Conservation (phyloP, 2,329 filamentous ascomycete genomes). For the Monosporascus sp. region DNA sequence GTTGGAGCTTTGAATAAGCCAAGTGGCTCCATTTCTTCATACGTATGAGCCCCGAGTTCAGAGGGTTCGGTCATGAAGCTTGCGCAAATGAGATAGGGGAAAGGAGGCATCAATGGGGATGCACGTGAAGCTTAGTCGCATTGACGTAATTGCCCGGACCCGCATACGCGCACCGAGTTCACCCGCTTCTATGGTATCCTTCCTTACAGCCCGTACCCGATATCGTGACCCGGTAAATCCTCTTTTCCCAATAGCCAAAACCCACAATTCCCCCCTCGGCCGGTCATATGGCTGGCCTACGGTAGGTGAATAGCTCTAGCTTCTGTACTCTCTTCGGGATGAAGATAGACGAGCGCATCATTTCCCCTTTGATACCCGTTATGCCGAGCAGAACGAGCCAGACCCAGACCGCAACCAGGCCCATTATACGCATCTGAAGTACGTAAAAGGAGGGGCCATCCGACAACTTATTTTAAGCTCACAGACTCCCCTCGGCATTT, state of each 20-base stretch:
- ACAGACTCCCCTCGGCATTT: neutral
- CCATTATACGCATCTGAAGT: too few species aligned
- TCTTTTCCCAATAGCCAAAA: constrained; percentile 19
- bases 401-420: neutral
- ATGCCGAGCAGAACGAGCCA: constrained; percentile 4
- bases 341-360: neutral
- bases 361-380: constrained; percentile 9
- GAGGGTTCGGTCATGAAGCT: too few species aligned
- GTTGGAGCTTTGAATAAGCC: too few species aligned
- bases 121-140: neutral
- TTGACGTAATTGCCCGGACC: constrained; percentile 15
- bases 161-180: constrained; percentile 17
- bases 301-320: neutral
- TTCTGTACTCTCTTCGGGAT: constrained; percentile 1
- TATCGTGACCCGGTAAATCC: constrained; percentile 29
- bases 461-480: neutral
- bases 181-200: constrained; percentile 22
- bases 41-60: too few species aligned
- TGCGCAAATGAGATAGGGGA: too few species aligned
- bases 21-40: too few species aligned
- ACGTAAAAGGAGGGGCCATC: neutral
- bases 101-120: neutral
- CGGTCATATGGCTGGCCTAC: constrained; percentile 6
- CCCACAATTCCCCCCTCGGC: constrained; percentile 18
- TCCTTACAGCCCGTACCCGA: constrained; percentile 9